Evolutionary conservation across 192 early-diverging fungal species (phyloP), one percentile per base, ranked within the genome.

Genomic region (Coemansia sp.): DNA sequence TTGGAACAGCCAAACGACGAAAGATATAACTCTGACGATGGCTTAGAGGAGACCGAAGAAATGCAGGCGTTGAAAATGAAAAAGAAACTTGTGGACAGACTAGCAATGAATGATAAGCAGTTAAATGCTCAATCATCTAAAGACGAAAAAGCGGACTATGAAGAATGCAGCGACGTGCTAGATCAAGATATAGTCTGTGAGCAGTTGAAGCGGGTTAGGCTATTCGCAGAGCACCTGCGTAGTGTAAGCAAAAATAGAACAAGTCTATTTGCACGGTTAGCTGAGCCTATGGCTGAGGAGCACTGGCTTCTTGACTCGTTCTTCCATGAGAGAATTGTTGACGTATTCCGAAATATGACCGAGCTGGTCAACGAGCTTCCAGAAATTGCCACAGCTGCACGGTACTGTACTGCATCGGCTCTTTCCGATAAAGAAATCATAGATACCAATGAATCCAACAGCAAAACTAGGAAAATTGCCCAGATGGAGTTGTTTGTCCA

Each of bases 401-500:
- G 41, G 0, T 66, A 75, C 23, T 69, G 73, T 52, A 1, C 47
- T 18, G 33, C 25, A 3, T 24, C 27, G 14, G 37, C 55, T 12
- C 48, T 18, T 12, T 17, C 54, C 6, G 27, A 10, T 4, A 19
- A 40, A 19, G 50, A 61, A 6, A 18, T 9, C n/a, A 47, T 25
- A 38, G 25, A 39, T 43, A 2, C 37, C 21, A 43, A 5, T 46
- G 2, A 39, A 19, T 14, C 22, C 12, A 41, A 27, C 17, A 30
- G 21, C 11, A 63, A 49, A 33, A 24, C 59, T 11, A 57, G 71
- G 7, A 57, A 57, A 33, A 56, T 74, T 37, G 62, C 66, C 9
- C 71, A 68, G 66, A 74, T 74, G 61, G 71, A 74, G 43, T 14
- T 55, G 9, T 44, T 68, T 38, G 64, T 68, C 17, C 71, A 74